Evolutionary conservation across 148 eudicot genomes (phyloP).

Genomic region (Vaccinium darrowii): DNA sequence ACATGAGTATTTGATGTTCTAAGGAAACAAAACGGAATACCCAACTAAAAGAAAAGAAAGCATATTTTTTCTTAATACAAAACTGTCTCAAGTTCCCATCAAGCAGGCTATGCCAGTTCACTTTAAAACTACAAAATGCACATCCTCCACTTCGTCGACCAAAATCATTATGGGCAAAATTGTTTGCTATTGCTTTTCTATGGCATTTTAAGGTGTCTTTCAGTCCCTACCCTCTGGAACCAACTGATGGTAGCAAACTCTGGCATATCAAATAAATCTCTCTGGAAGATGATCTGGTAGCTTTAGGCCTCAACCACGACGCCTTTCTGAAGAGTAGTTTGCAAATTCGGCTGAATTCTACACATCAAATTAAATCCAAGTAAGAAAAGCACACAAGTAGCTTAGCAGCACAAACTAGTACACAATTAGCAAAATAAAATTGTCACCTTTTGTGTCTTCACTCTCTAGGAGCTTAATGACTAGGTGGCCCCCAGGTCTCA

Average conservation of each 20-base stretch:
- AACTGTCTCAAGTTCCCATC: neutral
- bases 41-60: neutral
- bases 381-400: slow-evolving; percentile 4
- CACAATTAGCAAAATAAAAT: neutral
- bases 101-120: neutral
- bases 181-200: neutral
- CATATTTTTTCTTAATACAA: neutral
- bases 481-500: slow-evolving; percentile 73
- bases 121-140: neutral
- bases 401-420: neutral
- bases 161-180: neutral
- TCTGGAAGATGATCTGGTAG: slow-evolving; percentile 84
- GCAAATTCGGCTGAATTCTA: slow-evolving; percentile 74
- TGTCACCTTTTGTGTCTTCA: slow-evolving; percentile 68
- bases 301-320: slow-evolving; percentile 92
- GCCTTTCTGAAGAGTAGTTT: slow-evolving; percentile 78
- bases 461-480: slow-evolving; percentile 85
- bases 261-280: slow-evolving; percentile 94
- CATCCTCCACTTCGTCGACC: neutral
- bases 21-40: neutral
- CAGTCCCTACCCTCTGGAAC: neutral
- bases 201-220: neutral
- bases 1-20: neutral
- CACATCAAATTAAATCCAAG: slow-evolving; percentile 12
- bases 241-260: slow-evolving; percentile 32